Evolutionary conservation across 2,329 filamentous ascomycete genomes (phyloP).

Genomic region (Exophiala spinifera): DNA sequence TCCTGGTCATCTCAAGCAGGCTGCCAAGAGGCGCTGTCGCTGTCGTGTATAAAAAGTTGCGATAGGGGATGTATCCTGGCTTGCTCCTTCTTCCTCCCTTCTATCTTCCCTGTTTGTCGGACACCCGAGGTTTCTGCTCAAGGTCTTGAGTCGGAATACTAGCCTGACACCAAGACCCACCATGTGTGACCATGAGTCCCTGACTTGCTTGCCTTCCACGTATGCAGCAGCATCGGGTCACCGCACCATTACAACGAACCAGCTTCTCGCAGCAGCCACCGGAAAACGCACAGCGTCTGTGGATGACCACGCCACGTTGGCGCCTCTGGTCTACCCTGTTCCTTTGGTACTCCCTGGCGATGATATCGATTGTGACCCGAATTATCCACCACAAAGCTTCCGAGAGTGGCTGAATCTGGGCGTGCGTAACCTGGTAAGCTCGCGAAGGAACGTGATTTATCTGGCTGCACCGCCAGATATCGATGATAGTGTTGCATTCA

Average conservation of each 20-base stretch:
- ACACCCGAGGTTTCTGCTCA: too few relatives aligned
- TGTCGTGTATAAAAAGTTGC: background rate
- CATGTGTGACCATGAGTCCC: background rate
- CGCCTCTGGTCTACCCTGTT: constrained; percentile 48
- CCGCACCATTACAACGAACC: background rate
- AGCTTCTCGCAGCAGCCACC: constrained; percentile 7
- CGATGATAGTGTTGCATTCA: constrained; percentile 35
- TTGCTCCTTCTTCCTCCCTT: background rate
- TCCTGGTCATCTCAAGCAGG: background rate
- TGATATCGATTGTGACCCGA: constrained; percentile 54
- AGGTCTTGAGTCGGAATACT: too few relatives aligned
- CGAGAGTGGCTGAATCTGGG: constrained; percentile 49
- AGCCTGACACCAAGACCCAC: background rate
- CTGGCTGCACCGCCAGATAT: constrained; percentile 49
- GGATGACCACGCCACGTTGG: background rate
- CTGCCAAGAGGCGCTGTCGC: background rate
- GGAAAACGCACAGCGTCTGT: constrained; percentile 1
- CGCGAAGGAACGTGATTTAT: constrained; percentile 52
- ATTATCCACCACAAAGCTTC: constrained; percentile 52
- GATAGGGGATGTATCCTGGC: background rate
- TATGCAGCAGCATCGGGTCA: constrained; percentile 1
- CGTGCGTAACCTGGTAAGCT: constrained; percentile 51
- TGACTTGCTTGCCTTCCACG: background rate
- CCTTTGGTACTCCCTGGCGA: constrained; percentile 61
- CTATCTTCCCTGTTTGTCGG: too few relatives aligned